phyloP scores from a whole-genome alignment of 805 yeast species.

The Kurtzmaniella cleridarum region DNA sequence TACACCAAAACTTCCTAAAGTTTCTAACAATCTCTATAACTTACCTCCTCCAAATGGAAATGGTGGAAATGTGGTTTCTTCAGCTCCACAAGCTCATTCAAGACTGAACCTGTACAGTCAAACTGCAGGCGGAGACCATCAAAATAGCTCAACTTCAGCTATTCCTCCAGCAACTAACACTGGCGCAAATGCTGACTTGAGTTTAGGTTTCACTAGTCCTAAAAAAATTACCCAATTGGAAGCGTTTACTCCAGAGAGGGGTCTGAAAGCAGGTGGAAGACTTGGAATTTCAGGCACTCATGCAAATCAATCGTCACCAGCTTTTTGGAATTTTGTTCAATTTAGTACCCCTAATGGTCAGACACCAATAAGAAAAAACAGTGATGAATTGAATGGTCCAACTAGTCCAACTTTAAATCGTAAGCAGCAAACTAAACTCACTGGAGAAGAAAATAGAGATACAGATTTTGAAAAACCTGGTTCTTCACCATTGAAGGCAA shows the following conservation, averaged over 20 bases:
- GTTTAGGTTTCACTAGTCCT: constrained; percentile 36
- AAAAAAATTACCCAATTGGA: constrained; percentile 37
- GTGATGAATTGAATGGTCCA: constrained; percentile 33
- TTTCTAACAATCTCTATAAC: constrained; percentile 21
- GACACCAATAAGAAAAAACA: constrained; percentile 34
- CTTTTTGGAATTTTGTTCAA: constrained; percentile 89
- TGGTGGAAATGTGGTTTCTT: constrained; percentile 8
- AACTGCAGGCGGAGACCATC: not conserved
- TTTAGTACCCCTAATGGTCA: constrained; percentile 48
- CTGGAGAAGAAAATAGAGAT: too few relatives aligned
- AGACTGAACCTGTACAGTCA: constrained; percentile 23
- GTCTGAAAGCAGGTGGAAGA: constrained; percentile 24
- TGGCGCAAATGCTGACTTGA: constrained; percentile 20
- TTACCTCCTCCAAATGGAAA: constrained; percentile 29
- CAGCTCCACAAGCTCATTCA: constrained; percentile 18
- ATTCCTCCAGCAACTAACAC: constrained; percentile 1
- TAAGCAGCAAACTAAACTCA: not conserved
- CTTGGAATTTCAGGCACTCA: constrained; percentile 23
- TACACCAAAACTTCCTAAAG: constrained; percentile 31
- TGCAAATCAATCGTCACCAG: constrained; percentile 70
- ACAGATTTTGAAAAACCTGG: not conserved
- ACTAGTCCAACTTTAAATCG: constrained; percentile 37
- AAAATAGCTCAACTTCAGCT: constrained; percentile 3
- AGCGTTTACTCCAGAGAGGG: constrained; percentile 42
- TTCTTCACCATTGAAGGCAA: constrained; percentile 9